Evolutionary conservation across 2,329 filamentous ascomycete genomes (phyloP).

Genomic region (Massarina eburnea): DNA sequence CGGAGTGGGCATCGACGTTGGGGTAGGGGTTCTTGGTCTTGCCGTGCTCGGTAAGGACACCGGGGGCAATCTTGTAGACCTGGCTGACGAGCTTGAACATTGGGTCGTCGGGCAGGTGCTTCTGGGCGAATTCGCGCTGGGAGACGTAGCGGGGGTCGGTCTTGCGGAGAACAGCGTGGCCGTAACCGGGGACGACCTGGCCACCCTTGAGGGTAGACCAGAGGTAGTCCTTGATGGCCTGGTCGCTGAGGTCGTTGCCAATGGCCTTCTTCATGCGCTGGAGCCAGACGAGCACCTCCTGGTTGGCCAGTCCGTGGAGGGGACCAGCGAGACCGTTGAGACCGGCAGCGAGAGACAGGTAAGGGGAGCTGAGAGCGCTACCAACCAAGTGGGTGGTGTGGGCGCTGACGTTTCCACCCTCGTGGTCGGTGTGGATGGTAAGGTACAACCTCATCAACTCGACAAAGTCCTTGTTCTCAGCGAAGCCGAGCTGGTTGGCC

Average conservation of each 20-base stretch:
- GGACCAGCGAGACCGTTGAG: slow-evolving; percentile 97
- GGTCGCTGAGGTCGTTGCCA: slow-evolving; percentile 92
- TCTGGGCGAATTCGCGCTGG: slow-evolving; percentile 93
- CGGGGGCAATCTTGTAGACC: slow-evolving; percentile 99
- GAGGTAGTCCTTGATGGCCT: slow-evolving; percentile 97
- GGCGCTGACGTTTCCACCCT: slow-evolving; percentile 97
- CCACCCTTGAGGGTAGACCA: slow-evolving; percentile 96
- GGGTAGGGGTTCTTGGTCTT: slow-evolving; percentile 99
- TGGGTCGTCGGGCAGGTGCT: slow-evolving; percentile 92
- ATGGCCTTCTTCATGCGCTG: slow-evolving; percentile 97
- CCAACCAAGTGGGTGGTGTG: slow-evolving; percentile 99
- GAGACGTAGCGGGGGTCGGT: slow-evolving; percentile 98
- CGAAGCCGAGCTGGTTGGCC: slow-evolving; percentile 98
- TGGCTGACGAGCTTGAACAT: slow-evolving; percentile 99
- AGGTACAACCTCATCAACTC: slow-evolving; percentile 99
- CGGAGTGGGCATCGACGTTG: slow-evolving; percentile 98
- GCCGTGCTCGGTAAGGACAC: slow-evolving; percentile 97
- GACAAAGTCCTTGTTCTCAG: slow-evolving; percentile 92
- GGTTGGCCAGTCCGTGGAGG: slow-evolving; percentile 98
- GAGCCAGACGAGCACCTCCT: slow-evolving; percentile 99
- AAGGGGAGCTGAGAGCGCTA: slow-evolving; percentile 92
- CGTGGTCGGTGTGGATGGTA: slow-evolving; percentile 99
- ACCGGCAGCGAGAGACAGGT: slow-evolving; percentile 94
- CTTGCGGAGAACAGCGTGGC: slow-evolving; percentile 98
- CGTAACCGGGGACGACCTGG: slow-evolving; percentile 96